Conservation (phyloP, 129 eudicot species). For the Chrysanthemum seticuspe region DNA sequence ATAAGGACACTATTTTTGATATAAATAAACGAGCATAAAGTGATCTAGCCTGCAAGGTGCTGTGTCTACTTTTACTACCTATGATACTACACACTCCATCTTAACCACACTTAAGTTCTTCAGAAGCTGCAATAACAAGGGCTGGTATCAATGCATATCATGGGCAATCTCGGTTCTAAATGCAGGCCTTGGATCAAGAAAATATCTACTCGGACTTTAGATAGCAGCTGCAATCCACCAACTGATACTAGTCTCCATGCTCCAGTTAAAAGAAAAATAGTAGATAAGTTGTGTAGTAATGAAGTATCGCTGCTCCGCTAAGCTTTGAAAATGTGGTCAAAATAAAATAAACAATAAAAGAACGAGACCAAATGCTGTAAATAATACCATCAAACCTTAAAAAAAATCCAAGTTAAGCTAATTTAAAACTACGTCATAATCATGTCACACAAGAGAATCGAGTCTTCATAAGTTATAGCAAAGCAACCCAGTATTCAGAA, state of each 20-base stretch:
- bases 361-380: slow-evolving; percentile 3
- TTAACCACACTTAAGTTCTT: background rate
- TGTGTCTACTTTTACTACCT: slow-evolving; percentile 10
- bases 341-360: background rate
- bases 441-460: slow-evolving; percentile 20
- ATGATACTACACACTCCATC: slow-evolving; percentile 19
- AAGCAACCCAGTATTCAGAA: slow-evolving; percentile 23
- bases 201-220: background rate
- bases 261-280: slow-evolving; percentile 10
- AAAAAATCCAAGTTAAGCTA: slow-evolving; percentile 15
- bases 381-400: slow-evolving; percentile 4
- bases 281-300: slow-evolving; percentile 14
- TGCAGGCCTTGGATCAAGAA: slow-evolving; percentile 4
- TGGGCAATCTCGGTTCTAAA: background rate
- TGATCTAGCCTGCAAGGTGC: background rate
- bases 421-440: slow-evolving; percentile 26
- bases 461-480: slow-evolving; percentile 23
- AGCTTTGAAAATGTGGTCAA: slow-evolving; percentile 19
- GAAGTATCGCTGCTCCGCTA: slow-evolving; percentile 15
- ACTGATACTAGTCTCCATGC: background rate
- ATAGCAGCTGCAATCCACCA: slow-evolving; percentile 15
- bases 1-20: slow-evolving; percentile 8
- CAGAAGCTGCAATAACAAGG: slow-evolving; percentile 4
- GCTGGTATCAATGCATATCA: slow-evolving; percentile 6
- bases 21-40: background rate